These are phyloP conservation scores for Leucogyrophana mollusca DNA, from an alignment of 768 basidiomycete species.

Conservation along the genomic window DNA sequence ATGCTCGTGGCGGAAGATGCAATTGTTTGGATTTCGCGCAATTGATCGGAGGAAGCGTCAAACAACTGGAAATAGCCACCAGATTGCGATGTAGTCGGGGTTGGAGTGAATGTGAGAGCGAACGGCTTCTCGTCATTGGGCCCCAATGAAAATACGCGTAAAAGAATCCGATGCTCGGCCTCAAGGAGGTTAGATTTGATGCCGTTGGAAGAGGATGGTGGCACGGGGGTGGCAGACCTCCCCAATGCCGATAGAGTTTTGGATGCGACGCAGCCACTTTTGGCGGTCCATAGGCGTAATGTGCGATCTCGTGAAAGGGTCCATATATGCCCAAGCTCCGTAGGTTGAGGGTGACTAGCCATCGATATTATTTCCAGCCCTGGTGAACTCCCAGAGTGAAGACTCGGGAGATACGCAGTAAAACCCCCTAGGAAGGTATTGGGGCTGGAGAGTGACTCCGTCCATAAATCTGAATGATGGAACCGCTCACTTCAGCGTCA, in stretches of 20 bases:
- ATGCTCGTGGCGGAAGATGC: conserved; percentile 59
- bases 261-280: conserved; percentile 69
- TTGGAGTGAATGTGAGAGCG: conserved; percentile 72
- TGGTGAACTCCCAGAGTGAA: conserved; percentile 44
- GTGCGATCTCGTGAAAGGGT: conserved; percentile 86
- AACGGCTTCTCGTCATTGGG: conserved; percentile 52
- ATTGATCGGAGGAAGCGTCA: conserved; percentile 52
- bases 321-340: conserved; percentile 74
- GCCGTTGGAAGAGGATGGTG: conserved; percentile 28
- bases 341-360: conserved; percentile 72
- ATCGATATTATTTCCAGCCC: conserved; percentile 68
- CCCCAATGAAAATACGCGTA: conserved; percentile 58
- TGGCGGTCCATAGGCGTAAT: conserved; percentile 81
- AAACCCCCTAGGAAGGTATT: conserved; percentile 65
- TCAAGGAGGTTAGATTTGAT: conserved; percentile 52
- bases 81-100: conserved; percentile 56
- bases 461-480: conserved; percentile 60
- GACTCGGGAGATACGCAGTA: conserved; percentile 61
- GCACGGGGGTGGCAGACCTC: conserved; percentile 29
- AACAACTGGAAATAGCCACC: conserved; percentile 82
- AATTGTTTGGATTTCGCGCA: conserved; percentile 56
- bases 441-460: conserved; percentile 61
- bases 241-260: conserved; percentile 46
- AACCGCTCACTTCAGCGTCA: conserved; percentile 6
- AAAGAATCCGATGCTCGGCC: conserved; percentile 57